Base-by-base conservation (phyloP, 257 asterid genomes). In the Buddleja alternifolia region DNA sequence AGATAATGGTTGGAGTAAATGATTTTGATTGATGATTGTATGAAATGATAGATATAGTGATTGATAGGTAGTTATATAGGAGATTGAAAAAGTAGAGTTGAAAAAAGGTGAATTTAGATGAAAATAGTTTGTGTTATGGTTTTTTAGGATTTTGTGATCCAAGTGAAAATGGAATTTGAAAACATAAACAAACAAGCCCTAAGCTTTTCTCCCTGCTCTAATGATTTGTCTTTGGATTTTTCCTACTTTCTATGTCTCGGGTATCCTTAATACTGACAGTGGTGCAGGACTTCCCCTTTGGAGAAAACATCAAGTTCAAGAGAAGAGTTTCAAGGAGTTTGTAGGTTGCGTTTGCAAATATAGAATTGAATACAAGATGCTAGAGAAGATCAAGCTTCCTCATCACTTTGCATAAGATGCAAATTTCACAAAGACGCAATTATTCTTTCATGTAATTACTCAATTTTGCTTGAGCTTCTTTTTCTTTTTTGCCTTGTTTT, bases 381-480 rank as follows among this genome's bases (percentile, higher is more conserved):
- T 47, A 10, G 44, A 64, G 44, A 46, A 64, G 60, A 53, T 32
- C 69, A 73, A 58, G 66, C 9, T 1, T 42, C 40, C 17, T n/a
- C 34, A 9, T 63, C 62, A 10, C 34, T 25, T 52, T 5, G 71
- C 67, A 63, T 56, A 21, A n/a, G 63, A 17, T 71, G 60, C 42
- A 46, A 40, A 29, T 50, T 48, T 46, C 45, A 42, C 46, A 63
- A 55, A 34, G 25, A 34, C 21, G 36, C 42, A 25, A 4, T 62
- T 70, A 54, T 70, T 73, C 58, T 46, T 61, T 66, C 19, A n/a
- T 72, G 75, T 72, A 71, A 69, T 75, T 75, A 68, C 70, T 17
- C 63, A 55, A 63, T 46, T 77, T 58, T 67, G 57, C 16, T 3
- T 6, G 7, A 29, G 5, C 34, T 14, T 10, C 4, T n/a, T 37